Conservation (phyloP, 2,329 filamentous ascomycete genomes). For the Blumeria hordei region DNA sequence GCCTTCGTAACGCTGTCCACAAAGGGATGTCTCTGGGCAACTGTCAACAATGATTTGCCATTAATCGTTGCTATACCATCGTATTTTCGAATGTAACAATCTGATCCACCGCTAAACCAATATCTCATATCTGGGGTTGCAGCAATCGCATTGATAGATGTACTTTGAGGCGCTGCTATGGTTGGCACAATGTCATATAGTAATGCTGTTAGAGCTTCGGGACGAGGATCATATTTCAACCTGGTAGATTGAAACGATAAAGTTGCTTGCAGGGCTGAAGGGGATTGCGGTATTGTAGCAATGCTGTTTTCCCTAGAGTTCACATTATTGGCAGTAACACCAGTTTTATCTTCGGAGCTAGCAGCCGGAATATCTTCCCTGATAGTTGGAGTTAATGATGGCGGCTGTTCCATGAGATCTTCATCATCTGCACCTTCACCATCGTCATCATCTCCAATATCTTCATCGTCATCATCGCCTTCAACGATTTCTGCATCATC, state of each 20-base stretch:
- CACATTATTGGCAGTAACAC: slow-evolving; percentile 7
- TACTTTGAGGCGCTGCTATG: slow-evolving; percentile 86
- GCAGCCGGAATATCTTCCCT: slow-evolving; percentile 2
- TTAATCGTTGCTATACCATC: slow-evolving; percentile 91
- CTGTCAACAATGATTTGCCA: slow-evolving; percentile 75
- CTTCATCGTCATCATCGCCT: slow-evolving; percentile 13
- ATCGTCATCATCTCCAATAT: slow-evolving; percentile 14
- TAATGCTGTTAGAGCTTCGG: slow-evolving; percentile 54
- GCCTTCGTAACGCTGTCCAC: slow-evolving; percentile 95
- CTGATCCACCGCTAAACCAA: slow-evolving; percentile 81
- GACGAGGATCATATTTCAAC: slow-evolving; percentile 31
- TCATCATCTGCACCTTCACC: slow-evolving; percentile 19
- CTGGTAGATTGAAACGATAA: neutral
- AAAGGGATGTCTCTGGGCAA: slow-evolving; percentile 87
- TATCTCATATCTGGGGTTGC: slow-evolving; percentile 86
- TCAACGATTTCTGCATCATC: slow-evolving; percentile 21
- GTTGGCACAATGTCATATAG: slow-evolving; percentile 92
- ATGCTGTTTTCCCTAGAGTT: slow-evolving; percentile 8
- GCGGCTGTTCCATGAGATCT: slow-evolving; percentile 20
- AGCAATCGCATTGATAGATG: slow-evolving; percentile 79
- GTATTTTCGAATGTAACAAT: slow-evolving; percentile 92
- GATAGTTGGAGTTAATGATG: slow-evolving; percentile 5
- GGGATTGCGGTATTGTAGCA: slow-evolving; percentile 13
- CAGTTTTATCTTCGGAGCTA: slow-evolving; percentile 11
- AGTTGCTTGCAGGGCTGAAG: slow-evolving; percentile 5